Conservation (phyloP, 2,329 filamentous ascomycete genomes). For the Fusarium chuoi region DNA sequence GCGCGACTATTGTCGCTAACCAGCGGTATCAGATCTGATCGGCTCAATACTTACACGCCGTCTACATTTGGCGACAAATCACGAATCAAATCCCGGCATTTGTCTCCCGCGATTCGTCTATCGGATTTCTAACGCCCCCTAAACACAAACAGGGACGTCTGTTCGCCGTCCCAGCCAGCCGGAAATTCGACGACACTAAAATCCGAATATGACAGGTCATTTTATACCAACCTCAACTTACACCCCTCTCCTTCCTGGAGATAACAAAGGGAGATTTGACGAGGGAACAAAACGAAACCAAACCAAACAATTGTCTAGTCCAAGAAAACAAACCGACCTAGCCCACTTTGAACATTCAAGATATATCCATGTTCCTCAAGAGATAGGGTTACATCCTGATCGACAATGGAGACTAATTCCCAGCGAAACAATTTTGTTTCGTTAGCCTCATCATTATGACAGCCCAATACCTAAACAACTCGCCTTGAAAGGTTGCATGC, state of each 20-base stretch:
- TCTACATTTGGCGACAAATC: slow-evolving; percentile 5
- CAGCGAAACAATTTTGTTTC: background rate
- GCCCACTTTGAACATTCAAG: slow-evolving; percentile 7
- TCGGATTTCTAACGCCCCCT: slow-evolving; percentile 29
- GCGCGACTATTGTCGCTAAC: slow-evolving; percentile 16
- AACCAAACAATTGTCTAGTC: background rate
- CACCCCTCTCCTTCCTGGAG: slow-evolving; percentile 14
- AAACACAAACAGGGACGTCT: slow-evolving; percentile 30
- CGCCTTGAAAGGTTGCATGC: background rate
- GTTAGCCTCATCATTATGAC: slow-evolving; percentile 6
- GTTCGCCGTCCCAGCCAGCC: slow-evolving; percentile 33
- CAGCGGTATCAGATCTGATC: slow-evolving; percentile 29
- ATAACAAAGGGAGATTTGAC: slow-evolving; percentile 17
- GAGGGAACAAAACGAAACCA: slow-evolving; percentile 12
- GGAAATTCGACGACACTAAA: slow-evolving; percentile 29
- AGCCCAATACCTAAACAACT: background rate
- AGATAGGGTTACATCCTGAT: slow-evolving; percentile 36
- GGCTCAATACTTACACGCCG: slow-evolving; percentile 33
- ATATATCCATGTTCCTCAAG: slow-evolving; percentile 22
- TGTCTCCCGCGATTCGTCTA: slow-evolving; percentile 35
- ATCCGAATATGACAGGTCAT: slow-evolving; percentile 36
- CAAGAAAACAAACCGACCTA: background rate
- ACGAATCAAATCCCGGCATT: slow-evolving; percentile 30
- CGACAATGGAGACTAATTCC: slow-evolving; percentile 22
- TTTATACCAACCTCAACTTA: slow-evolving; percentile 16